phyloP scores from a whole-genome alignment of 495 filamentous ascomycete genomes.

The Tuber aestivum region DNA sequence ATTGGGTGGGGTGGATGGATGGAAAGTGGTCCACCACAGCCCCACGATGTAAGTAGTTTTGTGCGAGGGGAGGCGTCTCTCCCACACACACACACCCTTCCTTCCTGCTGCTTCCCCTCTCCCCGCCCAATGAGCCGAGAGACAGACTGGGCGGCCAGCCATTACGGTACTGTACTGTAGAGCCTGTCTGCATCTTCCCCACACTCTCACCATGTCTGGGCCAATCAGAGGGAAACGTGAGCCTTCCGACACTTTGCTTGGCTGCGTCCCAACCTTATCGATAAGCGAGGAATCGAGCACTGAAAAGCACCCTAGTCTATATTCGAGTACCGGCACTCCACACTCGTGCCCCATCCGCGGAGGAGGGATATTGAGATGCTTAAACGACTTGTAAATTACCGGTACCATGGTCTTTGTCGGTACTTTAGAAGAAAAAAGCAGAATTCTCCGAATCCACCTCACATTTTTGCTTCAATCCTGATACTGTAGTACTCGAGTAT shows the following conservation, averaged over 20 bases:
- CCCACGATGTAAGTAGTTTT: neutral
- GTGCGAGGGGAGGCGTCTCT: too few relatives aligned
- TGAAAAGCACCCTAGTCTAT: neutral
- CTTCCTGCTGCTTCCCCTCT: neutral
- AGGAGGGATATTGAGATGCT: neutral
- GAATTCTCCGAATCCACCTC: neutral
- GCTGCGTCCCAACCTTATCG: neutral
- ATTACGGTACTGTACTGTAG: too few relatives aligned
- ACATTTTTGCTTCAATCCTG: neutral
- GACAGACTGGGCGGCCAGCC: neutral
- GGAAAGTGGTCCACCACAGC: neutral
- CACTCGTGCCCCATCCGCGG: neutral
- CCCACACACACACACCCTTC: neutral
- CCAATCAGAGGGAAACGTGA: conserved; percentile 2
- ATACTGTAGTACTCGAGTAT: neutral
- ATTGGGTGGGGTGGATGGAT: neutral
- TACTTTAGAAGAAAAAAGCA: neutral
- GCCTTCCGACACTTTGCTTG: neutral
- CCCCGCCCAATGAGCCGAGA: neutral
- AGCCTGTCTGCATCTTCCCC: too few relatives aligned
- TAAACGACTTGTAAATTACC: neutral
- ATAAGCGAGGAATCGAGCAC: neutral
- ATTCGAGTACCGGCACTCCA: too few relatives aligned
- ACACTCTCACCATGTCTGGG: neutral
- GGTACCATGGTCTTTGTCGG: neutral